These are phyloP conservation scores for Colletotrichum endophyticum DNA, from an alignment of 2,329 filamentous ascomycete species.

Conservation along the genomic window DNA sequence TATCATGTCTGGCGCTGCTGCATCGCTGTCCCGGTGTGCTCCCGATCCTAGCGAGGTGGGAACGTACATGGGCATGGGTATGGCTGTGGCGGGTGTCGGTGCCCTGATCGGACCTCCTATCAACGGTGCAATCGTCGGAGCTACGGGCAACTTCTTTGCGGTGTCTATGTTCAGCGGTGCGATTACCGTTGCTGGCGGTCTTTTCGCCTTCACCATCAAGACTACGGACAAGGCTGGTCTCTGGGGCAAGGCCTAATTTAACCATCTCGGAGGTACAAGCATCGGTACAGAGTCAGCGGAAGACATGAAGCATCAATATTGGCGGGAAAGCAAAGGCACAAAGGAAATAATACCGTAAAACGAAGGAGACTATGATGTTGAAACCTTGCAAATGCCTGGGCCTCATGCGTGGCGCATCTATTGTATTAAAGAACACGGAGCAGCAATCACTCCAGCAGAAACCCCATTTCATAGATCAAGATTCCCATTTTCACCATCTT, in stretches of 20 bases:
- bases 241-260: neutral
- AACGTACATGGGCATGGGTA: conserved; percentile 58
- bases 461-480: neutral
- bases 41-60: conserved; percentile 58
- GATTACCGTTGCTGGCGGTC: neutral
- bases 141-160: neutral
- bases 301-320: neutral
- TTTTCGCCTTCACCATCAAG: neutral
- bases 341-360: neutral
- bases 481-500: no score
- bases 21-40: conserved; percentile 37
- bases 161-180: neutral
- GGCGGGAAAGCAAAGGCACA: neutral
- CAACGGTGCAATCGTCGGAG: neutral
- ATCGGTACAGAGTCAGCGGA: neutral
- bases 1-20: neutral
- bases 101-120: conserved; percentile 45
- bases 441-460: neutral
- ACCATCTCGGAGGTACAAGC: neutral
- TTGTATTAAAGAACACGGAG: neutral
- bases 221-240: neutral
- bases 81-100: conserved; percentile 43
- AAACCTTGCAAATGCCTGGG: neutral
- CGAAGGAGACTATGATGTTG: neutral
- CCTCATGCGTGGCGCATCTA: neutral